phyloP scores from a whole-genome alignment of 306 rosid genomes.

The Medicago lupulina region DNA sequence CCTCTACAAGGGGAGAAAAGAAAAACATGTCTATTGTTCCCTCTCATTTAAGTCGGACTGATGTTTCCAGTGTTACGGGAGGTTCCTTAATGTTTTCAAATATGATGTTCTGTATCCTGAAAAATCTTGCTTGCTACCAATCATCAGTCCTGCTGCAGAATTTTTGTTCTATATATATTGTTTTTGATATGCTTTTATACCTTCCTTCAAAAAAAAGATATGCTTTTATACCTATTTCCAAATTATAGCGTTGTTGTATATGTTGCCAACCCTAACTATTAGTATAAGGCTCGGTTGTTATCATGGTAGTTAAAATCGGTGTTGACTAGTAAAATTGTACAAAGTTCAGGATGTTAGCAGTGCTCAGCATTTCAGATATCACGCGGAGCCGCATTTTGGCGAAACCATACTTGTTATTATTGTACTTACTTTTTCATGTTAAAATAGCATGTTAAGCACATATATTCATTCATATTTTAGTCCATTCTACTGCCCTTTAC shows the following conservation, averaged over 20 bases:
- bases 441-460: background rate
- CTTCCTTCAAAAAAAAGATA: too few species aligned
- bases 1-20: conserved; percentile 65
- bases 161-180: background rate
- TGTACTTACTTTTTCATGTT: background rate
- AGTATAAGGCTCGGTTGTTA: background rate
- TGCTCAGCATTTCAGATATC: background rate
- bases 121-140: conserved; percentile 34
- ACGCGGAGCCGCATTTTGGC: background rate
- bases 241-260: background rate
- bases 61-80: conserved; percentile 80
- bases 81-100: conserved; percentile 73
- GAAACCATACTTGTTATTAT: background rate
- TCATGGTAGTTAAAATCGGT: background rate
- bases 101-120: conserved; percentile 95
- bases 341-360: background rate
- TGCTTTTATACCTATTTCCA: conserved; percentile 4
- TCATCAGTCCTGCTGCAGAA: conserved; percentile 25
- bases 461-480: background rate
- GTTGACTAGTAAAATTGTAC: background rate
- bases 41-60: conserved; percentile 89
- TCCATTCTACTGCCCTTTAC: conserved; percentile 11
- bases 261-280: conserved; percentile 1
- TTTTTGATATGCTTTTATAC: background rate
- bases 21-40: conserved; percentile 70